Conservation (phyloP, 345 rosid genomes). For the Bruguiera sexangula region DNA sequence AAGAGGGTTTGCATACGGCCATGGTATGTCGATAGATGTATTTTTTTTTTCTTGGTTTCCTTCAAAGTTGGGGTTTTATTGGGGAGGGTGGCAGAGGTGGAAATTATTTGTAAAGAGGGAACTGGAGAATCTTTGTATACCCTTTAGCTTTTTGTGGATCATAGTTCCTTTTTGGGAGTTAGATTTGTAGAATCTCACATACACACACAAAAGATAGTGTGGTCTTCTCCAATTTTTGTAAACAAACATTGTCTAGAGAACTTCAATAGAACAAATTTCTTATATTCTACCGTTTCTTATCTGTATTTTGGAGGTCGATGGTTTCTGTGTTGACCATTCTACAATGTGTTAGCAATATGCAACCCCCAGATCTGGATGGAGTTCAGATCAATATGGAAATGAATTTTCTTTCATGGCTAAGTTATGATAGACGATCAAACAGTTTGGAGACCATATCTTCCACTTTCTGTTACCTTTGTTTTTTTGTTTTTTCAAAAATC, state of each 20-base stretch:
- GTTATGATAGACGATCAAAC: too few relatives aligned
- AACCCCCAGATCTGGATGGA: too few relatives aligned
- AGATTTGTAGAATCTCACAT: conserved; percentile 7
- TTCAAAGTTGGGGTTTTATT: neutral
- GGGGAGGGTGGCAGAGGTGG: conserved; percentile 3
- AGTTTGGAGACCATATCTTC: too few relatives aligned
- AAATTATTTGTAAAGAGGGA: conserved; percentile 29
- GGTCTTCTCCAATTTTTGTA: conserved; percentile 25
- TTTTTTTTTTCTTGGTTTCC: neutral
- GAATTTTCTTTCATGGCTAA: too few relatives aligned
- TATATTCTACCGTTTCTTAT: neutral
- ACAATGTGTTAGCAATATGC: too few relatives aligned
- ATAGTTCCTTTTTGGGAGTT: neutral
- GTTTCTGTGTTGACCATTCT: neutral
- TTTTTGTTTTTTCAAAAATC: too few relatives aligned
- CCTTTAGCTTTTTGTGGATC: conserved; percentile 10
- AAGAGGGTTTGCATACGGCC: conserved; percentile 13
- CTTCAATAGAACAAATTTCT: conserved; percentile 2
- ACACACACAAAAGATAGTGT: conserved; percentile 16
- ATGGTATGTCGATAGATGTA: conserved; percentile 9
- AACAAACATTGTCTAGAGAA: conserved; percentile 6
- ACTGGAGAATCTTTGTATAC: conserved; percentile 20
- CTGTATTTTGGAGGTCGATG: neutral
- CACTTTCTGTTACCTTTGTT: too few relatives aligned
- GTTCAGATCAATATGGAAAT: too few relatives aligned